Percentiles rank a stretch among this genome's conserved stretches.
Conservation (phyloP, 345 rosid species). For the Limnanthes douglasii region DNA sequence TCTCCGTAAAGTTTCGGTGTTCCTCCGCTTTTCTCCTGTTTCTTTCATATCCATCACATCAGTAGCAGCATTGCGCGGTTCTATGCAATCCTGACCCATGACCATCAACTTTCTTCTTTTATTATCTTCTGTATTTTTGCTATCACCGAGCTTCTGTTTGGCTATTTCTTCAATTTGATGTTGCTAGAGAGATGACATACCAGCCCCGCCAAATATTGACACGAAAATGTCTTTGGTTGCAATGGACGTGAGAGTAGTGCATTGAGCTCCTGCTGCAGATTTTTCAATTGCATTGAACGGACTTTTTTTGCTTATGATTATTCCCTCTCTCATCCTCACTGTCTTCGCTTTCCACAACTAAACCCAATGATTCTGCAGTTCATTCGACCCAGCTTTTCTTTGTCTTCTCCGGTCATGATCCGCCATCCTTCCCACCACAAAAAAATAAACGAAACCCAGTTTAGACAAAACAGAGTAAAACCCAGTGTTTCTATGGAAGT, state of each 20-base stretch:
- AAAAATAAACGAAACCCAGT: no score
- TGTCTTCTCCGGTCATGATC: conserved; percentile 88
- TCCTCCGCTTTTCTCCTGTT: no score
- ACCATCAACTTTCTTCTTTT: conserved; percentile 53
- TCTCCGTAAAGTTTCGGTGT: no score
- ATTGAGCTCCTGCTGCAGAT: conserved; percentile 74
- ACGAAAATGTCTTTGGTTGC: conserved; percentile 78
- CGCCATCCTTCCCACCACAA: no score
- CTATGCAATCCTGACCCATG: conserved; percentile 73
- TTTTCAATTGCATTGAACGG: conserved; percentile 33
- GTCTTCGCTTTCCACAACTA: conserved; percentile 53
- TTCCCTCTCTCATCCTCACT: conserved; percentile 83
- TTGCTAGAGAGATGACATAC: conserved; percentile 58
- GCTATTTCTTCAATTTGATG: conserved; percentile 59
- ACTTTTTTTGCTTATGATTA: conserved; percentile 43
- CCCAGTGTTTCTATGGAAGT: no score
- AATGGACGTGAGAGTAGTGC: conserved; percentile 48
- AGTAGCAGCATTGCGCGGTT: no score
- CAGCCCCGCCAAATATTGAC: conserved; percentile 82
- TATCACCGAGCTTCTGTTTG: conserved; percentile 20
- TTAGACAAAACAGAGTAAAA: no score
- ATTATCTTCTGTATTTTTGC: conserved; percentile 16
- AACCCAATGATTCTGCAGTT: conserved; percentile 65
- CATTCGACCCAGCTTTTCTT: conserved; percentile 69
- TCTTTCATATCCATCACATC: no score